Base-by-base conservation (phyloP, 2,329 filamentous ascomycete species). In the Ceratocystis diversiconidia region DNA sequence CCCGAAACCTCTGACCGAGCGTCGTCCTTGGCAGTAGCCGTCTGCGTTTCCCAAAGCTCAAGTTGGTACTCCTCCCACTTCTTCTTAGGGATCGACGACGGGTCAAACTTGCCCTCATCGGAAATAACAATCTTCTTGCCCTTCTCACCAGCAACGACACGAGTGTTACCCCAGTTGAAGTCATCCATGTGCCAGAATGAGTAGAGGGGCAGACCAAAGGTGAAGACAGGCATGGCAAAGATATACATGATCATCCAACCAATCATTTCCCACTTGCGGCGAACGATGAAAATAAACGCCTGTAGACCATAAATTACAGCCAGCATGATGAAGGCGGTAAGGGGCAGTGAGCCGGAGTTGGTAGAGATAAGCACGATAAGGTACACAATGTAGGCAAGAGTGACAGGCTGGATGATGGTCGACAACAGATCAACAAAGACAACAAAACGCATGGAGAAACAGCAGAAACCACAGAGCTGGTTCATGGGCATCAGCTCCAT, bases 131-230 rank as follows among this genome's bases (percentile, higher is more conserved):
- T 79, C 80, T 96, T 92, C 74, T 90, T 87, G 69, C 94, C 94
- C 75, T 87, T 87, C 74, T 99, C 94, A 74, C 94, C 94, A 6
- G 89, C 94, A 69, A 99, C 91, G 66, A 99, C 85, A 85, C 94
- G 92, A 50, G 94, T 99, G 77, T 96, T 99, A 77, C 94, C 94
- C 94, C 94, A 99, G 72, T 88, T 89, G 83, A 99, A 99, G 77
- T 99, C 94, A 75, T 99, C 94, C 94, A 97, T 97, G 78, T 96
- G 84, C 94, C 94, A 99, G 83, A 99, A 99, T 62, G 92, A 82
- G 75, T 97, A 97, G 32, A 99, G 78, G 0, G 94, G 94, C 57
- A 99, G 82, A 67, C 83, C 91, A 69, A 95, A 90, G 55, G 89
- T 87, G 81, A 96, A 99, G 69, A 99, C 84, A 0, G 92, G 92